Evolutionary conservation across 441 rosid genomes (phyloP), one percentile per base, ranked within the genome.

Genomic region (Croton laevigatus): DNA sequence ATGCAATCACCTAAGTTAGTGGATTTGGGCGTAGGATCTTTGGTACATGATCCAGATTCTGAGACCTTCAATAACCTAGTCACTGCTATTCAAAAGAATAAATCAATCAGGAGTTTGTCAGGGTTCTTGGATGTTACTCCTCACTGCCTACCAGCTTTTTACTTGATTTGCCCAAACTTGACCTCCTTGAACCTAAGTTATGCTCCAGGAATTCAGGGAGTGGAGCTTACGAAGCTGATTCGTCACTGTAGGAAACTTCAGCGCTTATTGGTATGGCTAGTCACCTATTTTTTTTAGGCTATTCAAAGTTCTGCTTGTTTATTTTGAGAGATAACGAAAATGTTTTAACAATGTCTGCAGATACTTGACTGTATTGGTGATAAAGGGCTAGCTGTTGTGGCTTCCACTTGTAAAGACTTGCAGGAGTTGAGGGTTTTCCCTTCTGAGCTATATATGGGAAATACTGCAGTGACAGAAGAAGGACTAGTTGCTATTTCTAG

Each of bases 381-480:
- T 71, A 83, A 84, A 81, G 99, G 98, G 19, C 88, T 94, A 5
- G 90, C 48, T 57, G 82, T 88, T 3, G 95, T 95, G 2, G 99
- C 98, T 76, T 81, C 85, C 3, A 69, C 88, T 65, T 95, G 99
- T 75, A 88, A 89, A 78, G 96, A 95, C 63, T 79, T 93, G 72
- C 87, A 87, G 82, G 98, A 95, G 71, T 68, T 95, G 66, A 80
- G 97, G 80, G 98, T 94, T 70, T 94, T 94, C 69, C 98, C 97
- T 17, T 87, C 90, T 36, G 95, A 91, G 80, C 86, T 87, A 8
- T 71, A 9, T 12, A 89, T 70, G 34, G 91, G 84, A 63, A 82
- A 88, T 62, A 83, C 87, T 42, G 81, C 89, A 40, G 97, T 95
- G 63, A 93, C 98, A 0, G 99, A 95, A 71, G 87, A 79, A 34